phyloP scores from a whole-genome alignment of 2,329 filamentous ascomycete species.

The Lachnellula occidentalis region DNA sequence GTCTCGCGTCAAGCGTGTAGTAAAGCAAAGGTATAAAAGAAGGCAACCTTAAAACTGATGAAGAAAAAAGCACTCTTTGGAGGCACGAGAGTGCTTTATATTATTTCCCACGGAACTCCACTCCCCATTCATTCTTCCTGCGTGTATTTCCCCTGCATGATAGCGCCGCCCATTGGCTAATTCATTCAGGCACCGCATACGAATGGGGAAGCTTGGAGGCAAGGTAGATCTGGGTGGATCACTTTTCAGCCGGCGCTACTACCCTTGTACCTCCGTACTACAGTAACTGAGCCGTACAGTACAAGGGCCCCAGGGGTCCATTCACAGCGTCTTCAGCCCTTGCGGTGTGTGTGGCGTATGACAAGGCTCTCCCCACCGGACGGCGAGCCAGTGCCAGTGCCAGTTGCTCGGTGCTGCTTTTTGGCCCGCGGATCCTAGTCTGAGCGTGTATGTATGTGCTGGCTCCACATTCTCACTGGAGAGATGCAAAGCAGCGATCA shows the following conservation, averaged over 20 bases:
- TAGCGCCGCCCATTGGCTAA: slow-evolving; percentile 1
- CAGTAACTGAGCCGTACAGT: no score
- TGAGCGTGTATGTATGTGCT: neutral
- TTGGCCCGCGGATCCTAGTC: neutral
- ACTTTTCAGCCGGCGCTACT: neutral
- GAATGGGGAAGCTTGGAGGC: neutral
- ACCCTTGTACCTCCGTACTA: no score
- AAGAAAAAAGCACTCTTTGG: neutral
- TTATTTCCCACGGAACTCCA: neutral
- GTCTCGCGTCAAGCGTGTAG: slow-evolving; percentile 5
- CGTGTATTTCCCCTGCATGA: neutral
- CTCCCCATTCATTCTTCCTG: neutral
- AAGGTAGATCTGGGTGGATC: neutral
- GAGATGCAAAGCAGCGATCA: neutral
- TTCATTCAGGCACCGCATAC: neutral
- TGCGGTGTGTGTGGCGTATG: neutral
- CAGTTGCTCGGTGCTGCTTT: neutral
- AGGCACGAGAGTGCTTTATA: slow-evolving; percentile 1
- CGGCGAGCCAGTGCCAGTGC: neutral
- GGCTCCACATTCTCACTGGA: slow-evolving; percentile 3
- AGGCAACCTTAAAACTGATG: neutral
- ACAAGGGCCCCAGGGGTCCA: neutral
- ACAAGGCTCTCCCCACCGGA: neutral
- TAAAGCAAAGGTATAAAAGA: slow-evolving; percentile 1
- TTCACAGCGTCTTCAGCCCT: neutral